Evolutionary conservation across 2,329 filamentous ascomycete genomes (phyloP).

Genomic region (Shiraia bambusicola): DNA sequence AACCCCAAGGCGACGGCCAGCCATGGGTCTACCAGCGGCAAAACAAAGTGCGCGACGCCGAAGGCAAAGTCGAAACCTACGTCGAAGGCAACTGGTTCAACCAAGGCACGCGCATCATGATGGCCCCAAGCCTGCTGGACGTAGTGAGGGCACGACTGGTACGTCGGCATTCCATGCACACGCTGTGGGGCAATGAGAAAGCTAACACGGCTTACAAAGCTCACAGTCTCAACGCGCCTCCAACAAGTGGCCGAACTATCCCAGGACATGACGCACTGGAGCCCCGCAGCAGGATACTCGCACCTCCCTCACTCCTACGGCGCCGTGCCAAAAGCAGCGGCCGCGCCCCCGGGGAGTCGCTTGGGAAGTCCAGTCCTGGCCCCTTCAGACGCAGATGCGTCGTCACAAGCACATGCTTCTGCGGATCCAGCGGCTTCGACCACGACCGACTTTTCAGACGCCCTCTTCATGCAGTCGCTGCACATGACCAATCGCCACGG

Average conservation of each 20-base stretch:
- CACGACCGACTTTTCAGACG: constrained; percentile 37
- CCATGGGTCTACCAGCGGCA: constrained; percentile 55
- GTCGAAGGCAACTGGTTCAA: constrained; percentile 62
- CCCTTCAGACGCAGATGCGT: constrained; percentile 28
- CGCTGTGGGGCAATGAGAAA: constrained; percentile 2
- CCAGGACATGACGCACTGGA: constrained; percentile 57
- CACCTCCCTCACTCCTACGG: constrained; percentile 56
- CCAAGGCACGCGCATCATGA: constrained; percentile 61
- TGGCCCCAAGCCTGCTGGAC: constrained; percentile 62
- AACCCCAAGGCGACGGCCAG: constrained; percentile 55
- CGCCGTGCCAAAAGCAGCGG: constrained; percentile 30
- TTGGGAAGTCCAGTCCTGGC: constrained; percentile 34
- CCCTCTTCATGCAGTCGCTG: constrained; percentile 49
- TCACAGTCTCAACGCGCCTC: constrained; percentile 58
- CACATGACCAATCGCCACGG: constrained; percentile 55
- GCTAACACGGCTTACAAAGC: constrained; percentile 38
- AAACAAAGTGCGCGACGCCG: constrained; percentile 32
- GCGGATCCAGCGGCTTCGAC: constrained; percentile 17
- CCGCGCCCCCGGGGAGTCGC: constrained; percentile 27
- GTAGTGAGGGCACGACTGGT: constrained; percentile 59
- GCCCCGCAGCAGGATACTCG: constrained; percentile 60
- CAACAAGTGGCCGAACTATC: constrained; percentile 58
- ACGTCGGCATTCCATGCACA: constrained; percentile 20
- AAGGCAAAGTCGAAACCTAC: constrained; percentile 50
- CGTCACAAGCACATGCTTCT: constrained; percentile 16